Base-by-base conservation (phyloP, 352 stramenopile species). In the Albugo candida region DNA sequence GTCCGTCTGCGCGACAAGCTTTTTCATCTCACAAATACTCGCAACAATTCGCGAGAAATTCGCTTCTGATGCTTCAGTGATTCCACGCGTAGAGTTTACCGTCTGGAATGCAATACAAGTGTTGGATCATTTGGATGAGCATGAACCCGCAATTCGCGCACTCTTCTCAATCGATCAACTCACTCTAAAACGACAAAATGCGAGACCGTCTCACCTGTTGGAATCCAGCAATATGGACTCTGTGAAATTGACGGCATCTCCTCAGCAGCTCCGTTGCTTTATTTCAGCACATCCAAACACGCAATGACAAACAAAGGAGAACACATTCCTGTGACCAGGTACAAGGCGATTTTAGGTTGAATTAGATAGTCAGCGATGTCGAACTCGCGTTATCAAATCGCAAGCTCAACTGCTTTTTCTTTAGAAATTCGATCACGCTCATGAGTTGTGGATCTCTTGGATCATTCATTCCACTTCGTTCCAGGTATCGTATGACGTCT, bases 131-230 rank as follows among this genome's bases (percentile, higher is more conserved):
- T 59, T 91, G 45, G 78, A 91, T 53, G 60, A 58, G 2, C 72
- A 86, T 51, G 70, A 84, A 38, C 41, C 67, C 16, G 71, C 64
- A 35, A 48, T 81, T 13, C 74, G 78, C 18, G 63, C 62, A 39
- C 60, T 86, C 19, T 91, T 91, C 45, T 74, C 71, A 0, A 87
- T 91, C 73, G 78, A 91, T 52, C 74, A 87, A 48, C 83, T 91
- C 5, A 31, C 8, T 31, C 24, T 8, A 31, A 31, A 31, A 8
- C 24, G 24, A 31, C 24, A 72, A 64, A 61, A 45, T 65, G 70
- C 50, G 56, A 83, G 55, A 59, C 53, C 0, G 52, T 31, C 24
- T 3, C 24, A 31, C 24, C 8, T 31, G 24, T 8, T 31, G 8
- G 3, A 31, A 10, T 3, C 3, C 24, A 8, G 8, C 38, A 31